These are phyloP conservation scores for Penstemon barbatus DNA, from an alignment of 257 asterid species.

Conservation along the genomic window DNA sequence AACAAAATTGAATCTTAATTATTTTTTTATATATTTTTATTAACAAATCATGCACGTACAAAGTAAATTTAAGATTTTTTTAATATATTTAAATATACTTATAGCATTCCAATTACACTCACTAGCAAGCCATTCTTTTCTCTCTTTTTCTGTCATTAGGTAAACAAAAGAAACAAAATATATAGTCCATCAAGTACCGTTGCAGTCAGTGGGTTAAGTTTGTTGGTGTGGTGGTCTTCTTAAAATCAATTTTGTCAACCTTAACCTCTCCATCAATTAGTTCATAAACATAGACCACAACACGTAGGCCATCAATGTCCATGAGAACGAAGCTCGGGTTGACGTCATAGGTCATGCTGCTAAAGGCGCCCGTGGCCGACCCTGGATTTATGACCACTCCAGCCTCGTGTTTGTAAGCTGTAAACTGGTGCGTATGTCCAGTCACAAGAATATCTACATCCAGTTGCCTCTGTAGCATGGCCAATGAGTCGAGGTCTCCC, in stretches of 20 bases:
- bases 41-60: no score
- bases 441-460: constrained; percentile 94
- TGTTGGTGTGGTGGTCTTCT: constrained; percentile 70
- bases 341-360: constrained; percentile 94
- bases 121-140: no score
- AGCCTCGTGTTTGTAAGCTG: constrained; percentile 96
- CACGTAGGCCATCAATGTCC: constrained; percentile 95
- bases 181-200: no score
- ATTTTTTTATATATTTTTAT: no score
- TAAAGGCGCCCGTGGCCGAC: constrained; percentile 95
- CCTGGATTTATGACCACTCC: constrained; percentile 98
- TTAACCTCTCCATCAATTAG: constrained; percentile 96
- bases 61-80: background rate
- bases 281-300: constrained; percentile 92
- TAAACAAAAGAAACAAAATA: background rate
- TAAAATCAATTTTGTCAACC: constrained; percentile 94
- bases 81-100: constrained; percentile 7
- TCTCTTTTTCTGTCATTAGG: no score
- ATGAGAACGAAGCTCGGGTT: constrained; percentile 96
- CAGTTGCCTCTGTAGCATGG: constrained; percentile 96
- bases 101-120: background rate
- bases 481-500: constrained; percentile 95
- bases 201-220: background rate
- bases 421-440: constrained; percentile 95
- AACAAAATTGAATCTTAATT: no score